phyloP scores from a whole-genome alignment of 1,284 basidiomycete genomes.

The Austroboletus niveus region DNA sequence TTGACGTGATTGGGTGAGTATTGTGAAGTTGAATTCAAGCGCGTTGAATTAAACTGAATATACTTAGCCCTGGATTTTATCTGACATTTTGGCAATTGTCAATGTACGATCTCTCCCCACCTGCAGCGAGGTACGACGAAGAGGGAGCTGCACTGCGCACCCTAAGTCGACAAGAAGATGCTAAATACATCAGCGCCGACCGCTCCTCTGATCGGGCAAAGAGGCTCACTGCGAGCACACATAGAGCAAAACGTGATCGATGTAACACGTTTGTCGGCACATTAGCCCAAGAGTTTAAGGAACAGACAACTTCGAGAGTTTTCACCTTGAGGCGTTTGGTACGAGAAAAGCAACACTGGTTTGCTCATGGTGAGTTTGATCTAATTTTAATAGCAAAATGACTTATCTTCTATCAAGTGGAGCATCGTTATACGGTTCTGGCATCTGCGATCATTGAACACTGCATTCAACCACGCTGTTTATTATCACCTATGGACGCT shows the following conservation, averaged over 20 bases:
- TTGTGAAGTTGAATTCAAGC: background rate
- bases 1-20: constrained; percentile 70
- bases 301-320: constrained; percentile 68
- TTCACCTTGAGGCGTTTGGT: constrained; percentile 76
- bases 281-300: constrained; percentile 69
- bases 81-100: constrained; percentile 94
- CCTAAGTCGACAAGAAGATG: constrained; percentile 62
- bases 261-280: constrained; percentile 54
- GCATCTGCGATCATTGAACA: constrained; percentile 77
- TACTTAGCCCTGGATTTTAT: constrained; percentile 79
- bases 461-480: constrained; percentile 89
- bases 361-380: constrained; percentile 59
- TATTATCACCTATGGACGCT: constrained; percentile 94
- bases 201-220: constrained; percentile 61
- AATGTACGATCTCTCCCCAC: constrained; percentile 82
- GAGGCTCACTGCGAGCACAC: constrained; percentile 51
- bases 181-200: constrained; percentile 56
- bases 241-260: constrained; percentile 60
- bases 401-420: constrained; percentile 31
- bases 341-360: constrained; percentile 88
- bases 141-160: constrained; percentile 56
- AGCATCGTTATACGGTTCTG: constrained; percentile 49
- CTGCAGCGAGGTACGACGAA: constrained; percentile 66
- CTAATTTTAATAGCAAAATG: background rate
- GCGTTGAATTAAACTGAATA: constrained; percentile 1